Evolutionary conservation across 2,329 filamentous ascomycete species (phyloP), one percentile per base, ranked within the genome.

Genomic region (Ascocoryne sarcoides): DNA sequence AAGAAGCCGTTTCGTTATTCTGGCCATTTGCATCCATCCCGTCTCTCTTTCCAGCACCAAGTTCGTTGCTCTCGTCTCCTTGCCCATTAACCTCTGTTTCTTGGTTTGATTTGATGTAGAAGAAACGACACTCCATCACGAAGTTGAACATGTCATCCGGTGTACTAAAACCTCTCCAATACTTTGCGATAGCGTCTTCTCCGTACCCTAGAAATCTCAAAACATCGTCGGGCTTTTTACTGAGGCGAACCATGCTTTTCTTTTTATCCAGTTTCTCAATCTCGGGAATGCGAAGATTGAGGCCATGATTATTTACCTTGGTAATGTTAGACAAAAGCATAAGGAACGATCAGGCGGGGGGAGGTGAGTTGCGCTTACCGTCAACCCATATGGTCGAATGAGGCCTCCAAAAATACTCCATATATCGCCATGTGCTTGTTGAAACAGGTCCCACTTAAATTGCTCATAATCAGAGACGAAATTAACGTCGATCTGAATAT

Each of bases 401-500:
- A 69, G 73, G 14, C 71, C 67, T 4, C 83, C 81, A 0, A 90
- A 56, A 7, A 79, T 68, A 44, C 75, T 82, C 70, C 79, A 79
- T 2, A 77, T 42, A 50, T 90, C 84, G n/a, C 82, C 81, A 51
- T 90, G 84, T 0, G 75, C 72, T 29, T 81, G 69, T 49, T 76
- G 76, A 62, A 88, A 87, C 3, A 75, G 60, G 28, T 70, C 67
- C 83, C 84, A 90, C 20, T 68, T 65, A 46, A 73, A 68, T 39
- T 60, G 51, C 10, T 62, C 55, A 0, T 62, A 36, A 2, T 39
- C 19, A 47, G 60, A 51, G 42, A 70, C 77, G 17, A 80, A 57
- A 28, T 74, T 69, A 1, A 90, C 58, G 54, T 92, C 85, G 18
- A 90, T 66, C 51, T 92, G 85, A 4, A 85, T 70, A 52, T 69